Evolutionary conservation across 2,329 filamentous ascomycete genomes (phyloP).

Genomic region (Sordariomycetes sp.): DNA sequence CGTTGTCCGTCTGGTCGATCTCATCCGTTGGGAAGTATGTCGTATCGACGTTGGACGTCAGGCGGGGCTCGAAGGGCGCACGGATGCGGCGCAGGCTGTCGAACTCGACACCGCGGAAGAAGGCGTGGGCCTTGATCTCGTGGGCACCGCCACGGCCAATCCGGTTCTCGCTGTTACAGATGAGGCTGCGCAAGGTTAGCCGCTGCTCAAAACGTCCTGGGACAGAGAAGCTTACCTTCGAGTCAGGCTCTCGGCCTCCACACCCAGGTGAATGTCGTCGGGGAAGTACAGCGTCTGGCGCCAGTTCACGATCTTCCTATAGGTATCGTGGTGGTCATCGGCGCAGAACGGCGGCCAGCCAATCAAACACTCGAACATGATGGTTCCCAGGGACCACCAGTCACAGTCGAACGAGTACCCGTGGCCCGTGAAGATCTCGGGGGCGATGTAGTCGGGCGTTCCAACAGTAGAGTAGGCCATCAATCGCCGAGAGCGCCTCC

Average conservation of each 20-base stretch:
- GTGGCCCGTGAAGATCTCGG: conserved; percentile 93
- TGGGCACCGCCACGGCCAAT: conserved; percentile 76
- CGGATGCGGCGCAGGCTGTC: conserved; percentile 84
- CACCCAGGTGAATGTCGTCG: conserved; percentile 79
- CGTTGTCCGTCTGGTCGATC: conserved; percentile 92
- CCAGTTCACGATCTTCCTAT: conserved; percentile 99
- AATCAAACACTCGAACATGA: conserved; percentile 98
- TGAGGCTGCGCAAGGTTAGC: conserved; percentile 46
- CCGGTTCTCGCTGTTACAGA: conserved; percentile 87
- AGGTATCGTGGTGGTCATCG: conserved; percentile 93
- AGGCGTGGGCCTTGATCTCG: conserved; percentile 86
- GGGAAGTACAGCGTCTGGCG: conserved; percentile 91
- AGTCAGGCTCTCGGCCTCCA: conserved; percentile 84
- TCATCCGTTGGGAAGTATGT: conserved; percentile 99
- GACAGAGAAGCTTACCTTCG: conserved; percentile 49
- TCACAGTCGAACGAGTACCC: conserved; percentile 96
- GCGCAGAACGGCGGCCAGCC: conserved; percentile 99
- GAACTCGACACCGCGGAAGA: conserved; percentile 96
- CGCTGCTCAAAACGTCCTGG: not conserved
- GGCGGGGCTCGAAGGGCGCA: conserved; percentile 87
- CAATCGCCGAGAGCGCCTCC: conserved; percentile 86
- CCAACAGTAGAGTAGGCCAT: conserved; percentile 98
- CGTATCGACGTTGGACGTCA: conserved; percentile 88
- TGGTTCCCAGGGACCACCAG: conserved; percentile 98
- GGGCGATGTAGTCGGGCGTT: conserved; percentile 96